A percentile compares a stretch with the other conserved stretches of the same genome.
phyloP scores from a whole-genome alignment of 805 yeast species.

The Nakazawaea ishiwadae region DNA sequence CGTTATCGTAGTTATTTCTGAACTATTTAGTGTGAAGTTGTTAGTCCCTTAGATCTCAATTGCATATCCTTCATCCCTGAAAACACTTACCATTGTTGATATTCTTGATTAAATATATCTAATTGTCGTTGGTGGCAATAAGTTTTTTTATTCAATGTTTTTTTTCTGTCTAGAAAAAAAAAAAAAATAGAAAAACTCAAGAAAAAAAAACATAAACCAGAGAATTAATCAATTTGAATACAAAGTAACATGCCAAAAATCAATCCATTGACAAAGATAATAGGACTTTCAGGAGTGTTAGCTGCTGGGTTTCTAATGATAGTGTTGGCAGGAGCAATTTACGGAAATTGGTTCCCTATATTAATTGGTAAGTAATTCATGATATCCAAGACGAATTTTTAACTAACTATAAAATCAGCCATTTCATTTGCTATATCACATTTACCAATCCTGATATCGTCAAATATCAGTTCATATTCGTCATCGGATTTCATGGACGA shows the following conservation, averaged over 20 bases:
- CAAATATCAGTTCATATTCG: constrained; percentile 2
- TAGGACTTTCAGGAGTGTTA: constrained; percentile 68
- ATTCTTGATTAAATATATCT: background rate
- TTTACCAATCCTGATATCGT: constrained; percentile 55
- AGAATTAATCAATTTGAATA: too few relatives aligned
- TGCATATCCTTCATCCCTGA: too few relatives aligned
- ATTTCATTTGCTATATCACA: constrained; percentile 66
- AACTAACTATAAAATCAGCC: constrained; percentile 19
- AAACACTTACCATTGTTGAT: constrained; percentile 3
- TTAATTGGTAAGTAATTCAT: constrained; percentile 49
- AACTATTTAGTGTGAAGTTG: constrained; percentile 41
- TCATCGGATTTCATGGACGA: constrained; percentile 60
- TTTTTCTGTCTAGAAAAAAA: background rate
- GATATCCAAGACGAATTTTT: constrained; percentile 35
- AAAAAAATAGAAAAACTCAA: too few relatives aligned
- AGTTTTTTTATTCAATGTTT: too few relatives aligned
- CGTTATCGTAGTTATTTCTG: constrained; percentile 98
- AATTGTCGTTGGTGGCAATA: constrained; percentile 2
- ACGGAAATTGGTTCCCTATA: constrained; percentile 89
- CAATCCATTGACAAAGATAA: constrained; percentile 73
- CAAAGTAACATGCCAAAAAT: constrained; percentile 19
- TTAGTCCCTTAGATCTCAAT: too few relatives aligned
- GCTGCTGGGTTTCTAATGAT: constrained; percentile 89
- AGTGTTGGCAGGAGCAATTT: constrained; percentile 82
- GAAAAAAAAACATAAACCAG: too few relatives aligned